Conservation (phyloP, 1,284 basidiomycete species). For the Trametes pubescens region DNA sequence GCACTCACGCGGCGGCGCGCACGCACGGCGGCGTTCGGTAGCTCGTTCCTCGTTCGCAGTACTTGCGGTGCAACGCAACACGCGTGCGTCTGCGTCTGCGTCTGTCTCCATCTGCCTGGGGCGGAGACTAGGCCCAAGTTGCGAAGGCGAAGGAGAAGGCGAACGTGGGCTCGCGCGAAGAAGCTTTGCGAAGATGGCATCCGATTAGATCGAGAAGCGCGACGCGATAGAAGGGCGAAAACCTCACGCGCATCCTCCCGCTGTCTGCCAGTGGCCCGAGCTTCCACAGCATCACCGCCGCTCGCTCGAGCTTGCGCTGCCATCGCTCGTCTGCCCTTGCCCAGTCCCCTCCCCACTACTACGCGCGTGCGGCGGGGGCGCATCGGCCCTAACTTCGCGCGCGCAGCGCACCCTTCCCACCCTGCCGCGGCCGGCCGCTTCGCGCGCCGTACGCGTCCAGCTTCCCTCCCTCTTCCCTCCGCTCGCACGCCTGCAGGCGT, state of each 20-base stretch:
- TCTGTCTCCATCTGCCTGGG: not conserved
- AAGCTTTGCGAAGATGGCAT: slow-evolving; percentile 6
- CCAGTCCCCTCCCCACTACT: not conserved
- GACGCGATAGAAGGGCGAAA: slow-evolving; percentile 17
- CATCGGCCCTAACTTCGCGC: slow-evolving; percentile 4
- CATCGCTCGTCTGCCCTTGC: not conserved
- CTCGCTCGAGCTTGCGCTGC: not conserved
- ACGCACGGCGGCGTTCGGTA: not conserved
- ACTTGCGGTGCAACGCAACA: not conserved
- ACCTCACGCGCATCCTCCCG: slow-evolving; percentile 6
- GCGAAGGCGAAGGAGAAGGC: not conserved
- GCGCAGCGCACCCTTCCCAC: slow-evolving; percentile 1
- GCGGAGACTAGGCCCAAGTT: no score
- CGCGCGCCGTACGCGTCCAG: no score
- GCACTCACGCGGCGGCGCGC: slow-evolving; percentile 6
- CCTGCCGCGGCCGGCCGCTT: slow-evolving; percentile 4
- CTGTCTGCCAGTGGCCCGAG: not conserved
- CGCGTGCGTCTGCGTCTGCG: not conserved
- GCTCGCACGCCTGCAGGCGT: not conserved
- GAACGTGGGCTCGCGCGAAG: not conserved
- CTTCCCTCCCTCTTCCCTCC: not conserved
- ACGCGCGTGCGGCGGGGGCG: not conserved
- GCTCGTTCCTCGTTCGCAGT: not conserved
- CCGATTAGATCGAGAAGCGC: slow-evolving; percentile 21
- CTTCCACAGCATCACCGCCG: not conserved